Conservation (phyloP, 2,329 filamentous ascomycete species). For the Chaetothyriales sp. region DNA sequence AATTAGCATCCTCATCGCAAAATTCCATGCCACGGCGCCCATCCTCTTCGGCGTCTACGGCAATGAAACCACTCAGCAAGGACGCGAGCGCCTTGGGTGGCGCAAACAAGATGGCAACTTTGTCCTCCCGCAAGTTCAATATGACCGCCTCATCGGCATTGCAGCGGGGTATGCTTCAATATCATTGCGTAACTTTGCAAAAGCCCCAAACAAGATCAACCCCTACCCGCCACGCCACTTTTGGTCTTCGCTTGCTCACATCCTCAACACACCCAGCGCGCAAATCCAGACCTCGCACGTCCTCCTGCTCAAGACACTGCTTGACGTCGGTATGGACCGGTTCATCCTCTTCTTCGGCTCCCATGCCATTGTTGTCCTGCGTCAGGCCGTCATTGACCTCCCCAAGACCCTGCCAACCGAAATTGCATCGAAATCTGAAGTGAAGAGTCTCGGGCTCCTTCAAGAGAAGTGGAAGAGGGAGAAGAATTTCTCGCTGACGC, state of each 20-base stretch:
- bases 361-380: slow-evolving; percentile 55
- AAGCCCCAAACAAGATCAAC: slow-evolving; percentile 44
- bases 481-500: background rate
- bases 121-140: slow-evolving; percentile 56
- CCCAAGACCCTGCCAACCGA: slow-evolving; percentile 32
- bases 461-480: slow-evolving; percentile 23
- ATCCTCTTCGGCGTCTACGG: slow-evolving; percentile 73
- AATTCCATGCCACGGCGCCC: slow-evolving; percentile 66
- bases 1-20: slow-evolving; percentile 74
- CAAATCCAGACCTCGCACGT: slow-evolving; percentile 61
- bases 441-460: slow-evolving; percentile 17
- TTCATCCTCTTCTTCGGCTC: slow-evolving; percentile 72
- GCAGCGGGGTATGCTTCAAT: slow-evolving; percentile 73
- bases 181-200: slow-evolving; percentile 66
- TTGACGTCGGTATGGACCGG: slow-evolving; percentile 51
- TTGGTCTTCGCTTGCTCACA: slow-evolving; percentile 62
- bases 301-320: slow-evolving; percentile 54
- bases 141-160: slow-evolving; percentile 68
- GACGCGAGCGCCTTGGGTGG: slow-evolving; percentile 59
- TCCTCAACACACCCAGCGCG: slow-evolving; percentile 56
- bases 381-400: slow-evolving; percentile 58
- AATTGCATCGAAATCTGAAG: slow-evolving; percentile 17
- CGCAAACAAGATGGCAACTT: slow-evolving; percentile 43
- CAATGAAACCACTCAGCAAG: slow-evolving; percentile 54
- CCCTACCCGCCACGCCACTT: slow-evolving; percentile 67